A percentile compares a stretch with the other conserved stretches of the same genome.
Evolutionary conservation across 257 asterid species (phyloP).

Genomic region (Scutellaria barbata): DNA sequence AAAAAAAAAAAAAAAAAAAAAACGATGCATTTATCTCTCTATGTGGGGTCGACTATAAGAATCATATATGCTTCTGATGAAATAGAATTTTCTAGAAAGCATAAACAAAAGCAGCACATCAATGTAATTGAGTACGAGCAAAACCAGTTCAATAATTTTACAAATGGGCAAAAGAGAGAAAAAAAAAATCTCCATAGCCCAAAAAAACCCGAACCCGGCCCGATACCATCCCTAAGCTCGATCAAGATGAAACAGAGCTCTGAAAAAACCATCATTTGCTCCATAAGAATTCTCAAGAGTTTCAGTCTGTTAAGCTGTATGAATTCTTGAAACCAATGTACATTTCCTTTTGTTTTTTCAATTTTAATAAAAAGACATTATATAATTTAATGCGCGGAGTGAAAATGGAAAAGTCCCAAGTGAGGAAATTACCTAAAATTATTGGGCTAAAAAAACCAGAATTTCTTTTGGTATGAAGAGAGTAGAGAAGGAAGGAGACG

Average conservation of each 20-base stretch:
- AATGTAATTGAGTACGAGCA: no score
- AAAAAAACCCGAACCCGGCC: no score
- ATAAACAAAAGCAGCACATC: no score
- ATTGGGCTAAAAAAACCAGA: background rate
- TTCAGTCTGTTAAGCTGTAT: background rate
- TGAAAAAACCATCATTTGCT: no score
- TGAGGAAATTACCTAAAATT: constrained; percentile 36
- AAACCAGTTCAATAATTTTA: background rate
- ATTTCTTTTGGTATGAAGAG: constrained; percentile 4
- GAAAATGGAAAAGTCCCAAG: constrained; percentile 2
- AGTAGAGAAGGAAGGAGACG: constrained; percentile 35
- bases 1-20: no score
- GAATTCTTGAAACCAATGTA: background rate
- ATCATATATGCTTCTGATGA: no score
- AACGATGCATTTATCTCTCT: no score
- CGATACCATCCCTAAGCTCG: no score
- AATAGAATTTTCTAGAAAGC: no score
- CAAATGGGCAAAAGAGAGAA: background rate
- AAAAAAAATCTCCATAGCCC: no score
- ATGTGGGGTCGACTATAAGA: background rate
- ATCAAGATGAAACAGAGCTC: no score
- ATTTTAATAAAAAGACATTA: no score
- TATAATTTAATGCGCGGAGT: background rate
- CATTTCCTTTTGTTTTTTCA: background rate
- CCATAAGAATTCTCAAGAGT: background rate